These are phyloP conservation scores for Salvia miltiorrhiza DNA, from an alignment of 257 asterid genomes.

Conservation along the genomic window DNA sequence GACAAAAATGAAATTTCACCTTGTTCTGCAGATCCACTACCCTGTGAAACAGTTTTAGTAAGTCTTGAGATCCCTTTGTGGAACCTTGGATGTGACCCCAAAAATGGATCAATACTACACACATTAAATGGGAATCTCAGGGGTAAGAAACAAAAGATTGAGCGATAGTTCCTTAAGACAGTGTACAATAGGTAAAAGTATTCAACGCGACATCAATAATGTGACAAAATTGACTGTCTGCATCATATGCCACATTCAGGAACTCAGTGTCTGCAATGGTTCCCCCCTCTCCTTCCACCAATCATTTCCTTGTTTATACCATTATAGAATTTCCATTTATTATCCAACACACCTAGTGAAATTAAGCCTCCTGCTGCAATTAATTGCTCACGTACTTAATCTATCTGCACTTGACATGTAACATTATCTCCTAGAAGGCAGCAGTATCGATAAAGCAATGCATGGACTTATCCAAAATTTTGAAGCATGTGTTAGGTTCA, in stretches of 20 bases:
- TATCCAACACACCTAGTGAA: background rate
- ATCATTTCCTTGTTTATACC: too few relatives aligned
- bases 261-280: too few relatives aligned
- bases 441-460: background rate
- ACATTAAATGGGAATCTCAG: background rate
- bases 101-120: background rate
- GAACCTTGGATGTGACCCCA: background rate
- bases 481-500: background rate
- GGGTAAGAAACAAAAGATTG: conserved; percentile 1
- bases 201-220: background rate
- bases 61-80: conserved; percentile 15
- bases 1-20: conserved; percentile 94
- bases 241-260: background rate
- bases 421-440: background rate
- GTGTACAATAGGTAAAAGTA: background rate
- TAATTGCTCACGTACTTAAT: background rate
- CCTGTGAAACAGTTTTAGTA: conserved; percentile 55
- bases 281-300: too few relatives aligned
- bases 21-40: conserved; percentile 89
- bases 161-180: background rate
- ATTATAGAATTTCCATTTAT: background rate
- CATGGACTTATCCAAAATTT: background rate
- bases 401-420: background rate
- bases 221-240: background rate
- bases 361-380: background rate